These are phyloP conservation scores for Cladosporium velox DNA, from an alignment of 2,329 filamentous ascomycete genomes.

Conservation along the genomic window DNA sequence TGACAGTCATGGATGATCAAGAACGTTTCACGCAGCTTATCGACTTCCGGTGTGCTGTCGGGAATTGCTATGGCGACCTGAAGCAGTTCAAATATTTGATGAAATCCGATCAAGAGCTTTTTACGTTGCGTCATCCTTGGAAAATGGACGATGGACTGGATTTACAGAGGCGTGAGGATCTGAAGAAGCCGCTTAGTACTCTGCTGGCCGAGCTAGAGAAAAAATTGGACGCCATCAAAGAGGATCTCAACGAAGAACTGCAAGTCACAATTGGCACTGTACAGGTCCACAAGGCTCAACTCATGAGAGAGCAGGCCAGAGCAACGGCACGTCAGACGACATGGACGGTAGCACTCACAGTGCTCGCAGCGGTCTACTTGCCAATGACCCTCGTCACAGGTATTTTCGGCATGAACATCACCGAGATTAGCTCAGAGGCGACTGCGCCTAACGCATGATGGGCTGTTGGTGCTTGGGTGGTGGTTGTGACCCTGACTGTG, in stretches of 20 bases:
- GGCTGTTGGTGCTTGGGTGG: background rate
- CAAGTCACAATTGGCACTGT: background rate
- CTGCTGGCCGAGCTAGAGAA: background rate
- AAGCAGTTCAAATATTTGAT: too few species aligned
- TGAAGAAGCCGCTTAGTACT: background rate
- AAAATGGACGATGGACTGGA: too few species aligned
- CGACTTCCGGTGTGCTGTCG: background rate
- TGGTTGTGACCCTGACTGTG: background rate
- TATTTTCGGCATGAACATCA: conserved; percentile 32
- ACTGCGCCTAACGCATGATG: background rate
- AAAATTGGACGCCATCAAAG: background rate
- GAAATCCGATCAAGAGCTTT: too few species aligned
- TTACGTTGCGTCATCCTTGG: too few species aligned
- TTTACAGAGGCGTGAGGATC: background rate
- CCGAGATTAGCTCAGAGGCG: conserved; percentile 25
- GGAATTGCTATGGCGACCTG: background rate
- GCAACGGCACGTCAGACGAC: background rate
- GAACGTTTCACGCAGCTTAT: background rate
- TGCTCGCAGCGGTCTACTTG: conserved; percentile 28
- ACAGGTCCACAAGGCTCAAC: background rate
- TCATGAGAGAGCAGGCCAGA: background rate
- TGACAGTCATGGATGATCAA: background rate
- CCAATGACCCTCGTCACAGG: conserved; percentile 30
- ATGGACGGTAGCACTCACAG: conserved; percentile 19
- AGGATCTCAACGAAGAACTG: background rate